Evolutionary conservation across 2,329 filamentous ascomycete species (phyloP).

Genomic region (Kalmusia sp.): DNA sequence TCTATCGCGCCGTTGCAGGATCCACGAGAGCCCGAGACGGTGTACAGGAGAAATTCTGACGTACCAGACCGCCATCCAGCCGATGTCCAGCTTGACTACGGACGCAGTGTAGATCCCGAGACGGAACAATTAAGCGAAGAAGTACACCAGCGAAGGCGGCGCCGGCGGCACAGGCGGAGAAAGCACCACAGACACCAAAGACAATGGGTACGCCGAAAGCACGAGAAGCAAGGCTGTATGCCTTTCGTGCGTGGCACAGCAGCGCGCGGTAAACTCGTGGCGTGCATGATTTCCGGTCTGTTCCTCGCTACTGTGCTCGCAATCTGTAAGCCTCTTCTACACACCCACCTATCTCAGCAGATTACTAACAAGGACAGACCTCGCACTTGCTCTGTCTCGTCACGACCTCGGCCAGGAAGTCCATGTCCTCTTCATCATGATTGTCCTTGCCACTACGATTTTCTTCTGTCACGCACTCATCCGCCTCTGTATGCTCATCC

Average conservation of each 20-base stretch:
- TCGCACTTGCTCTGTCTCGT: conserved; percentile 73
- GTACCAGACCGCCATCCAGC: conserved; percentile 34
- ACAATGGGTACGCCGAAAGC: conserved; percentile 37
- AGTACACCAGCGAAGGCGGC: conserved; percentile 45
- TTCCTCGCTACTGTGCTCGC: conserved; percentile 66
- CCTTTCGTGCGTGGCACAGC: conserved; percentile 33
- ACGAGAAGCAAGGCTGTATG: conserved; percentile 24
- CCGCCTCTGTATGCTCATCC: conserved; percentile 72
- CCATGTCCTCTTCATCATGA: conserved; percentile 79
- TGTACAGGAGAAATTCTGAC: conserved; percentile 19
- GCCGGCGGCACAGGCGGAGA: conserved; percentile 42
- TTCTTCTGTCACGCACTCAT: conserved; percentile 83
- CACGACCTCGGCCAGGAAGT: conserved; percentile 72
- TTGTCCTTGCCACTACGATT: conserved; percentile 75
- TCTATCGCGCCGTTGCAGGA: conserved; percentile 34
- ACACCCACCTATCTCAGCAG: not conserved
- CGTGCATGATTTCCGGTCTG: conserved; percentile 69
- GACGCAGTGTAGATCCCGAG: conserved; percentile 57
- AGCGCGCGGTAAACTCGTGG: conserved; percentile 39
- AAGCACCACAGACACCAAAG: conserved; percentile 30
- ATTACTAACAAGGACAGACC: conserved; percentile 59
- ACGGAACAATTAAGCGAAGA: conserved; percentile 57
- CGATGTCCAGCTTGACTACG: conserved; percentile 37
- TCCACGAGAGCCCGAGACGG: conserved; percentile 25
- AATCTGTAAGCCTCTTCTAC: conserved; percentile 64